Base-by-base conservation (phyloP, 2,329 filamentous ascomycete genomes). In the Diaporthe aspalathi region DNA sequence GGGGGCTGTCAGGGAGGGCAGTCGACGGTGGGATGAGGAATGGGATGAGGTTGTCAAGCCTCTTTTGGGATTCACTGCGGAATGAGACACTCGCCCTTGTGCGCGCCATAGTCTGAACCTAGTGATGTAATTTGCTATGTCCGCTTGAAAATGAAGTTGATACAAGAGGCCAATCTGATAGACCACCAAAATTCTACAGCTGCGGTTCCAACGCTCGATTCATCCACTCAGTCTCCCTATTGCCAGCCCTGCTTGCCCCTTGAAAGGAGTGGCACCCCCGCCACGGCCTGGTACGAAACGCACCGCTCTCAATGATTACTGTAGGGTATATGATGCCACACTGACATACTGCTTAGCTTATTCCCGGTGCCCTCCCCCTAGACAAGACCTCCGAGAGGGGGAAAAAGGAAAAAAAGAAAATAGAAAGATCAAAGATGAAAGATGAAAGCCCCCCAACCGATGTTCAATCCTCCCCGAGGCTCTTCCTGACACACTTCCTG, bases 21-120 rank as follows among this genome's bases (percentile, higher is more conserved):
- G 85, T 53, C 85, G 91, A 70, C 87, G 95, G 56, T 99, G 96
- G 96, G 92, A 97, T 76, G 92, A 94, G 75, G 94, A 98, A 79
- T 99, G 96, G 96, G 90, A 97, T 84, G 87, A 89, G 12, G 91
- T 97, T 54, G 92, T 95, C 9, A 94, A 92, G 14, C 88, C 87
- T 57, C 81, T 97, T 5, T 86, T 98, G 67, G 90, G 87, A 1
- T 77, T 89, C 35, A 9, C 53, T 40, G 50, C 35, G 50, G 52
- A 47, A 77, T 79, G 3, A 76, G 77, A 22, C 76, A 62, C 4
- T 22, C 12, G 24, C 62, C 22, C 29, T 49, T 11, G 9, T 47
- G 12, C 32, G 17, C 9, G 40, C 32, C 43, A 32, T 49, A 1
- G 53, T 63, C 27, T 20, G 24, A 5, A 9, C 12, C 9, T 35